A percentile compares a stretch with the other conserved stretches of the same genome.
phyloP scores from a whole-genome alignment of 345 rosid genomes.

The Eutrema japonicum region DNA sequence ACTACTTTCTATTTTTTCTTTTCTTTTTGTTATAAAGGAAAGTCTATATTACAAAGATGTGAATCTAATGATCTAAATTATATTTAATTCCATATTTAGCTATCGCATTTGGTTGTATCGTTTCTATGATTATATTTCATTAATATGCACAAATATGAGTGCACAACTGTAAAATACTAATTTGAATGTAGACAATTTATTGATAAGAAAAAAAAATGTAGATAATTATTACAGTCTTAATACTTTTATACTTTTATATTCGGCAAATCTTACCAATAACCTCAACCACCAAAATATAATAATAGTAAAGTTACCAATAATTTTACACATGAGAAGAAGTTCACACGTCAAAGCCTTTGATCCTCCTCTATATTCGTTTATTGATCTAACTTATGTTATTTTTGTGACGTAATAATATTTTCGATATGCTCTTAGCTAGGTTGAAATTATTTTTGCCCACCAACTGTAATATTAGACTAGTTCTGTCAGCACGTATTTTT shows the following conservation, averaged over 20 bases:
- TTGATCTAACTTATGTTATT: not conserved
- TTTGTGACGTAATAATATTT: not conserved
- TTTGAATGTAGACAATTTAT: not conserved
- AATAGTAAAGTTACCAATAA: slow-evolving; percentile 11
- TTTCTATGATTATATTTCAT: no score
- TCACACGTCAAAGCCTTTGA: slow-evolving; percentile 33
- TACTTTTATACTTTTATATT: slow-evolving; percentile 25
- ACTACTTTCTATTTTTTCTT: not conserved
- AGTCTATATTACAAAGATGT: slow-evolving; percentile 15
- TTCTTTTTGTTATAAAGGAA: not conserved
- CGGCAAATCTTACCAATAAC: slow-evolving; percentile 40
- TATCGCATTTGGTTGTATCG: not conserved
- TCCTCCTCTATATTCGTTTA: slow-evolving; percentile 4
- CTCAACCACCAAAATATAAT: slow-evolving; percentile 7
- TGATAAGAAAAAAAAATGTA: slow-evolving; percentile 3
- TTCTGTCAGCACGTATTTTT: not conserved
- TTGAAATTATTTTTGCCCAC: slow-evolving; percentile 9
- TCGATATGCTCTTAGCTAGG: not conserved
- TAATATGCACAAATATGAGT: slow-evolving; percentile 1
- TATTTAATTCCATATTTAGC: not conserved
- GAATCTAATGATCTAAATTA: slow-evolving; percentile 9
- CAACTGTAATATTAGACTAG: slow-evolving; percentile 9
- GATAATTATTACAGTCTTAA: not conserved
- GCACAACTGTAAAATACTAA: slow-evolving; percentile 11
- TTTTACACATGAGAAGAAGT: not conserved